Percentiles rank a stretch among this genome's conserved stretches.
Evolutionary conservation across 352 stramenopile species (phyloP).

Genomic region (Elongisporangium senticosum): DNA sequence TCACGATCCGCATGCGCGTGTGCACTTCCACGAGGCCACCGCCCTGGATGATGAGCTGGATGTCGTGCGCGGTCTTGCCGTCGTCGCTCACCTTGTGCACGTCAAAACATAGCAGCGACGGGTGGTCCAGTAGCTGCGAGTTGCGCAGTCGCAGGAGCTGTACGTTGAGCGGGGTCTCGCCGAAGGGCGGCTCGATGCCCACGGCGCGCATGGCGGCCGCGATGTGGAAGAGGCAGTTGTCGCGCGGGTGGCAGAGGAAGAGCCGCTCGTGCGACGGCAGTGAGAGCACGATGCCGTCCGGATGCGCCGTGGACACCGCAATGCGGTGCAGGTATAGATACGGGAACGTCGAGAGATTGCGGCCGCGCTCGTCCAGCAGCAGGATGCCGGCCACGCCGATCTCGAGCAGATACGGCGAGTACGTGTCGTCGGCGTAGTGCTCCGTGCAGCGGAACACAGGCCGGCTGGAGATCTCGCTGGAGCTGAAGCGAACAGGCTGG

Average conservation of each 20-base stretch:
- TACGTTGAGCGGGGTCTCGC: constrained; percentile 32
- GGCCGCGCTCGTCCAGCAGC: constrained; percentile 46
- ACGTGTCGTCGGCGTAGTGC: constrained; percentile 58
- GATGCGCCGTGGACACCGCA: constrained; percentile 32
- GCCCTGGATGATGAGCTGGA: constrained; percentile 65
- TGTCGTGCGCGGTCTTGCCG: constrained; percentile 30
- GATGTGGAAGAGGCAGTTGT: constrained; percentile 60
- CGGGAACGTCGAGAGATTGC: constrained; percentile 33
- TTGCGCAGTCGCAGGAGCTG: constrained; percentile 57
- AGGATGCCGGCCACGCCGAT: constrained; percentile 41
- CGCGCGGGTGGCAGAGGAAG: constrained; percentile 53
- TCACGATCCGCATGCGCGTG: constrained; percentile 44
- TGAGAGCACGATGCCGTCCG: constrained; percentile 50
- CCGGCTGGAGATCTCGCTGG: constrained; percentile 9
- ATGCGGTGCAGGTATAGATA: constrained; percentile 54
- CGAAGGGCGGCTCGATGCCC: constrained; percentile 33
- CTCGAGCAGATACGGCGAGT: constrained; percentile 44
- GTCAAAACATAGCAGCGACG: constrained; percentile 61
- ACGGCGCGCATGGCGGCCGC: constrained; percentile 33
- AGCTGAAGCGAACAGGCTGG: constrained; percentile 31
- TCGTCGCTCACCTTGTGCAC: constrained; percentile 43
- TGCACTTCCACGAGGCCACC: constrained; percentile 57
- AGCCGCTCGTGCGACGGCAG: constrained; percentile 63
- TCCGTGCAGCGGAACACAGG: constrained; percentile 58
- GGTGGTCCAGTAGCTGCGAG: constrained; percentile 44